Conservation (phyloP, 2,329 filamentous ascomycete species). For the Echinosphaeria canescens region DNA sequence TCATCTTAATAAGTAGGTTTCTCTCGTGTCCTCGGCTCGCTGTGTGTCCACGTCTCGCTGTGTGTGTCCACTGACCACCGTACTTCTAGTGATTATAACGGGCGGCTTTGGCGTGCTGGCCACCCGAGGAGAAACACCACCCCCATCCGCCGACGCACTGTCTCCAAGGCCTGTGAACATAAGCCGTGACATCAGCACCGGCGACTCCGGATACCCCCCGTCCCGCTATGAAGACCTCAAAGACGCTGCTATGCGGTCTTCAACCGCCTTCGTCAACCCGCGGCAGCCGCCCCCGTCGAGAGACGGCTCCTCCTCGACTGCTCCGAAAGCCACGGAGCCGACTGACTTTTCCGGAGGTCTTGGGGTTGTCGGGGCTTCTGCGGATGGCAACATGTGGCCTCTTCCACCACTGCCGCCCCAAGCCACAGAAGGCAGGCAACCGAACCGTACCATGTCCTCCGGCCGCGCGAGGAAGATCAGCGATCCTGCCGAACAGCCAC, state of each 20-base stretch:
- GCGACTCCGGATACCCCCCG: constrained; percentile 19
- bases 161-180: constrained; percentile 13
- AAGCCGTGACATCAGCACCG: constrained; percentile 17
- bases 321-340: no score
- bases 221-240: constrained; percentile 27
- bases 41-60: no score
- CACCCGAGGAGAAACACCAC: constrained; percentile 8
- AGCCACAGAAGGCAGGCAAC: no score
- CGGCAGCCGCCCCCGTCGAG: no score
- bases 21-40: neutral
- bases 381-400: no score
- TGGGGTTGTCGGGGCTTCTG: no score
- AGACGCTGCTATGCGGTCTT: constrained; percentile 13
- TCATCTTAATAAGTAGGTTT: constrained; percentile 23
- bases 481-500: no score
- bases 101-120: constrained; percentile 14
- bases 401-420: no score
- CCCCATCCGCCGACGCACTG: constrained; percentile 16
- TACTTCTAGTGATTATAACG: constrained; percentile 15
- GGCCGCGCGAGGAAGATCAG: no score
- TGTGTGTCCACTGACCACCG: constrained; percentile 4
- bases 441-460: no score
- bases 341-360: no score
- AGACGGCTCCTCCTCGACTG: no score
- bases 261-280: constrained; percentile 14